phyloP scores from a whole-genome alignment of 164 flowering plant species.

The Platanus orientalis region DNA sequence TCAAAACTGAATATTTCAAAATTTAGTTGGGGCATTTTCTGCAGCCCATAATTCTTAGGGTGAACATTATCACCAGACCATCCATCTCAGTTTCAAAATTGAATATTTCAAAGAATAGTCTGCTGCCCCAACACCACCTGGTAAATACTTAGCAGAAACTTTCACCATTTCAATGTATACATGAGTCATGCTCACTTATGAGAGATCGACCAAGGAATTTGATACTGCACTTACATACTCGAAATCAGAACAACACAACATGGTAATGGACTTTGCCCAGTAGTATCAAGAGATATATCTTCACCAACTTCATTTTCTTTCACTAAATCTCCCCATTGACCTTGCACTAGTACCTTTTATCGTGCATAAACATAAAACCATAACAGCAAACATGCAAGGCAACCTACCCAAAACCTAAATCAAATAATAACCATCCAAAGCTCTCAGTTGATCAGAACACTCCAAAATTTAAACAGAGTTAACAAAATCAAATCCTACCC shows the following conservation, averaged over 20 bases:
- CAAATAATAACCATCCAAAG: neutral
- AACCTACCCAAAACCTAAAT: neutral
- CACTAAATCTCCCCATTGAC: too few species aligned
- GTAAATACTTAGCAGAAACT: neutral
- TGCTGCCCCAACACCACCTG: neutral
- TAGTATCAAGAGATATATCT: neutral
- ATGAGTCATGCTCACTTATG: too few species aligned
- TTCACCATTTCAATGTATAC: neutral
- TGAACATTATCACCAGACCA: neutral
- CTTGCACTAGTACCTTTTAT: too few species aligned
- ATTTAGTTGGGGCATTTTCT: too few species aligned
- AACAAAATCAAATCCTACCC: slow-evolving; percentile 9
- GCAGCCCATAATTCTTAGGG: neutral
- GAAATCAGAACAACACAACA: too few species aligned
- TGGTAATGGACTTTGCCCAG: neutral
- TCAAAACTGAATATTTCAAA: too few species aligned
- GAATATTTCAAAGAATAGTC: neutral
- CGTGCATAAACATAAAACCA: too few species aligned
- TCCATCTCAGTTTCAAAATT: neutral
- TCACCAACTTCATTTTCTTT: too few species aligned
- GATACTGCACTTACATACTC: too few species aligned
- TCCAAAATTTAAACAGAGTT: neutral
- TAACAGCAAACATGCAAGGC: neutral
- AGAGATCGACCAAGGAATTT: neutral
- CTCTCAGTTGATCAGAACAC: neutral